phyloP scores from a whole-genome alignment of 192 early-diverging fungal species.

The Umbelopsis isabellina region DNA sequence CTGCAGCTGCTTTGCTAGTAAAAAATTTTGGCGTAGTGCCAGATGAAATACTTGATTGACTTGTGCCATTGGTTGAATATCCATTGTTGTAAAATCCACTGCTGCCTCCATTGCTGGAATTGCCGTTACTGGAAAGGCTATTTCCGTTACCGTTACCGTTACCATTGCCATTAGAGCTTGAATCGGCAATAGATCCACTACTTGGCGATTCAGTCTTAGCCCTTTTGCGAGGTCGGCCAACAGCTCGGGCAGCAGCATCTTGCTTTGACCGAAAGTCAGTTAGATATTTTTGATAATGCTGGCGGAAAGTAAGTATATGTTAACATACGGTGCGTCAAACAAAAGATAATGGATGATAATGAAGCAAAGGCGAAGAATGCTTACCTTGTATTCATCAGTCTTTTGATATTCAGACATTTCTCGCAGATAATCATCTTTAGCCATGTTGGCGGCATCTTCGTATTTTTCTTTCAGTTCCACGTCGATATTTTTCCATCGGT shows the following conservation, averaged over 20 bases:
- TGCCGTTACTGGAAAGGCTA: constrained; percentile 24
- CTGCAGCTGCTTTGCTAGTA: constrained; percentile 2
- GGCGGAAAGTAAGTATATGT: neutral
- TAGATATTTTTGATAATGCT: constrained; percentile 47
- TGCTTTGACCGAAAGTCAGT: constrained; percentile 45
- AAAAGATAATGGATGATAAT: neutral
- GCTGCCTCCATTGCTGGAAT: constrained; percentile 19
- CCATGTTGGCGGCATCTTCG: constrained; percentile 31
- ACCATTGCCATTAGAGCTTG: constrained; percentile 37
- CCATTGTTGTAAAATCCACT: constrained; percentile 16
- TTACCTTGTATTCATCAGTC: constrained; percentile 41
- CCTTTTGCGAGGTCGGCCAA: constrained; percentile 23
- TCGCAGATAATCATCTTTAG: constrained; percentile 38
- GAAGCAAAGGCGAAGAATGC: neutral
- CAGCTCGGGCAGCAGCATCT: constrained; percentile 34
- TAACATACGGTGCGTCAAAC: too few species aligned
- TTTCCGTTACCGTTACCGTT: constrained; percentile 32
- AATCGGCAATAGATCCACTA: constrained; percentile 36
- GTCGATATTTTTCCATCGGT: constrained; percentile 48
- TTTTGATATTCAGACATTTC: constrained; percentile 39
- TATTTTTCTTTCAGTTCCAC: constrained; percentile 35
- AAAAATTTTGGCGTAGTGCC: neutral
- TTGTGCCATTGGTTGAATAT: neutral
- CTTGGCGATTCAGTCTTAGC: constrained; percentile 21
- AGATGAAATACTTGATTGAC: neutral